Percentiles rank a stretch among this genome's conserved stretches.
Conservation (phyloP, 2,329 filamentous ascomycete species). For the Ascomycota sp. region DNA sequence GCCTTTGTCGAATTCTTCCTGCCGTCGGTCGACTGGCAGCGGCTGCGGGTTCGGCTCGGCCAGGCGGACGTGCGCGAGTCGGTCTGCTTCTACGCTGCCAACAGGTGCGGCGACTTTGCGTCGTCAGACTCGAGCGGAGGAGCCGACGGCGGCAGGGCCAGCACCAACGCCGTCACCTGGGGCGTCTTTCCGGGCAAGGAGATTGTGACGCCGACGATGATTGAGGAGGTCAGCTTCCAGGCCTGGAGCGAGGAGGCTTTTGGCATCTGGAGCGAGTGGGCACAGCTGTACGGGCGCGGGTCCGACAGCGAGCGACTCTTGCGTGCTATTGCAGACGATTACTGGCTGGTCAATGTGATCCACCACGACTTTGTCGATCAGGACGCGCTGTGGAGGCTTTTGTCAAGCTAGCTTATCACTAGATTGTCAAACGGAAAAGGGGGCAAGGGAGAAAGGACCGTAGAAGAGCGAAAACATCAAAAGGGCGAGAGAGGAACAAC, state of each 20-base stretch:
- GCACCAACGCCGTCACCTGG: conserved; percentile 92
- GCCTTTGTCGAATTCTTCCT: conserved; percentile 96
- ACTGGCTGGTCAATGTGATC: conserved; percentile 83
- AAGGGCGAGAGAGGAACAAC: too few species aligned
- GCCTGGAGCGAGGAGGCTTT: conserved; percentile 95
- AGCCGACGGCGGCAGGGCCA: conserved; percentile 15
- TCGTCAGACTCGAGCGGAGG: conserved; percentile 37
- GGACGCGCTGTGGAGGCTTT: conserved; percentile 51
- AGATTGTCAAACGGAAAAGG: too few species aligned
- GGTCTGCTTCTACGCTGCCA: conserved; percentile 76
- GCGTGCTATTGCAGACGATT: conserved; percentile 42
- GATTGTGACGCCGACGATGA: conserved; percentile 89
- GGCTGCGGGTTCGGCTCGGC: conserved; percentile 41
- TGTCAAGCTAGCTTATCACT: too few species aligned
- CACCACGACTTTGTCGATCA: conserved; percentile 57
- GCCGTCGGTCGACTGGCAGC: conserved; percentile 48
- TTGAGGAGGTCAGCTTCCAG: conserved; percentile 82
- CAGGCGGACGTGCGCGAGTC: conserved; percentile 37
- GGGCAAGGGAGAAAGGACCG: too few species aligned
- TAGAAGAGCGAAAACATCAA: too few species aligned
- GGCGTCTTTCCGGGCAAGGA: conserved; percentile 90
- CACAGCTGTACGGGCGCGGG: conserved; percentile 60
- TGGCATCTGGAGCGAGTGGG: conserved; percentile 89
- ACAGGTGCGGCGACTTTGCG: conserved; percentile 56
- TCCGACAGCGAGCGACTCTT: conserved; percentile 54